Percentiles rank a stretch among this genome's conserved stretches.
Conservation (phyloP, 768 basidiomycete genomes). For the Cystofilobasidium ferigula region DNA sequence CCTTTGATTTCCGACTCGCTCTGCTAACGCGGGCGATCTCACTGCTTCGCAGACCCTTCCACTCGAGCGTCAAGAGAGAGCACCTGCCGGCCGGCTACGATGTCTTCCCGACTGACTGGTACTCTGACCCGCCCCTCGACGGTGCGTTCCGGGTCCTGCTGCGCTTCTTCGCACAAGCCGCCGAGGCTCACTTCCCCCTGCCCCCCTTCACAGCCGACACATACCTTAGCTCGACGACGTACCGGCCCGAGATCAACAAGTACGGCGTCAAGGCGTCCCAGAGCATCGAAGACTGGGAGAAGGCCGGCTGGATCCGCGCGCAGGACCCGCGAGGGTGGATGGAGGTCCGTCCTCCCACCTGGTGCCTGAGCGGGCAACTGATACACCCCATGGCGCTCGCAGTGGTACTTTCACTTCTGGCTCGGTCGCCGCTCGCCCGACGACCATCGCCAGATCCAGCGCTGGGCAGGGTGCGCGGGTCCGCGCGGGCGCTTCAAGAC, state of each 20-base stretch:
- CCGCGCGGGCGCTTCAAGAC: constrained; percentile 25
- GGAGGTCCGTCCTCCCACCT: constrained; percentile 6
- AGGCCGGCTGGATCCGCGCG: constrained; percentile 25
- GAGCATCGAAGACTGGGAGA: constrained; percentile 29
- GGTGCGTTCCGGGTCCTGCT: constrained; percentile 6
- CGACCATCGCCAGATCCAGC: constrained; percentile 11
- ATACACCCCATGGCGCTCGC: neutral
- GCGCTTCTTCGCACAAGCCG: neutral
- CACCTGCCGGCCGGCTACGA: neutral
- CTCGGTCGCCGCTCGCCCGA: constrained; percentile 23
- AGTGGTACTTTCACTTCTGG: constrained; percentile 30
- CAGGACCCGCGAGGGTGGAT: constrained; percentile 29
- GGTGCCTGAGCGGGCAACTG: neutral
- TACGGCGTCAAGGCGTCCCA: constrained; percentile 30
- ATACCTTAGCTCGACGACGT: constrained; percentile 14
- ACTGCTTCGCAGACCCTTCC: constrained; percentile 1
- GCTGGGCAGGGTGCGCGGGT: constrained; percentile 18
- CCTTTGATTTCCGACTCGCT: too few species aligned
- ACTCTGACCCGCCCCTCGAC: constrained; percentile 8
- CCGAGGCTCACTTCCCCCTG: neutral
- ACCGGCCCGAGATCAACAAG: constrained; percentile 25
- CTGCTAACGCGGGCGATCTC: neutral
- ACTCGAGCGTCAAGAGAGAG: constrained; percentile 1
- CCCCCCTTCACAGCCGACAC: neutral
- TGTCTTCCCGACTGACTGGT: constrained; percentile 14